Evolutionary conservation across 164 flowering plant genomes (phyloP), one percentile per base, ranked within the genome.

Genomic region (Aristolochia contorta): DNA sequence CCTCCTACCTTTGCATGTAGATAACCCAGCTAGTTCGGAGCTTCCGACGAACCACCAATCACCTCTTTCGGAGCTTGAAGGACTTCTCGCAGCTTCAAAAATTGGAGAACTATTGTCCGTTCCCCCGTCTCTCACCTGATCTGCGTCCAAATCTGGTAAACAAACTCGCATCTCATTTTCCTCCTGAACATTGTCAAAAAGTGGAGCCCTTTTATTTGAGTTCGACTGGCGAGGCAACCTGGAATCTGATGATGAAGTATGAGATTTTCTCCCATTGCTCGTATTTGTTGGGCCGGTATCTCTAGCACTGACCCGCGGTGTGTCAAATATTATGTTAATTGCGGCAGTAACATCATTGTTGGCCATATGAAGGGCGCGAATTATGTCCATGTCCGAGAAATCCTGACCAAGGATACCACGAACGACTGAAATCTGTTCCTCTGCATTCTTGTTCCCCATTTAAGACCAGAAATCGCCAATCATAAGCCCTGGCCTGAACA

Each of bases 351-450:
- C 72, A 37, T 93, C 91, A 68, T 77, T 78, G 16, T 90, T 90
- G n/a, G 91, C 84, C 92, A 90, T 64, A 74, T 93, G 96, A 46
- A 93, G 84, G 9, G 97, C 96, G 27, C 99, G 85, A 64, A 85
- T 80, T 51, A 93, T 78, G 72, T 94, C 97, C 97, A 91, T 94
- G 25, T 88, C 84, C 15, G 97, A 73, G 69, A 72, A 85, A 0
- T 80, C 91, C 2, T 59, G 23, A 21, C 97, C 97, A 37, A 94
- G 83, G 21, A 94, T 64, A 1, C 97, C 74, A 53, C 88, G 78
- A 50, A 94, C 85, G 5, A 85, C 78, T 19, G 76, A 63, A 5
- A 89, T 21, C 16, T 78, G 71, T 43, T 85, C 93, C 16, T 83
- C 86, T 3, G 78, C 74, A 30, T 72, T 76, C 68, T 84, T 89